Conservation (phyloP, 1,139 yeast species). For the Pichia sp. region DNA sequence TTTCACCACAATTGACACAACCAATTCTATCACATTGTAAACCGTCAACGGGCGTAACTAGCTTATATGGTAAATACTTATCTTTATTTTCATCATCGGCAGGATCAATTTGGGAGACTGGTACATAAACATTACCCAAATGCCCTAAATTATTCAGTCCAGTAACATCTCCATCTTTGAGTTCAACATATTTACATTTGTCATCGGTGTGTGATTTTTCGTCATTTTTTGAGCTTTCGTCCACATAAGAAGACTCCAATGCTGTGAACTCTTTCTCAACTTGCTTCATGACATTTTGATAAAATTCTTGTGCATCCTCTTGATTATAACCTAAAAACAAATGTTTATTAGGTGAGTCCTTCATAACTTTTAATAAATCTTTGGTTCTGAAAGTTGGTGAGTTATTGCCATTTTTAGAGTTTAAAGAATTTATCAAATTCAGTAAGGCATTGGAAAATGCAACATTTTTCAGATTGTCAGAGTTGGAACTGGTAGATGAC, state of each 20-base stretch:
- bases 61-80: constrained; percentile 43
- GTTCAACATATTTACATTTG: constrained; percentile 18
- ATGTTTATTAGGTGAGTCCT: constrained; percentile 71
- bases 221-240: background rate
- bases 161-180: constrained; percentile 21
- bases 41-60: constrained; percentile 88
- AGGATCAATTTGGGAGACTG: constrained; percentile 69
- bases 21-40: constrained; percentile 81
- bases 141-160: constrained; percentile 48
- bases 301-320: constrained; percentile 93
- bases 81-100: constrained; percentile 34
- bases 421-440: constrained; percentile 43
- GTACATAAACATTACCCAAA: constrained; percentile 58
- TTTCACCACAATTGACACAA: constrained; percentile 83
- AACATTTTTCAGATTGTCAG: constrained; percentile 14
- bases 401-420: constrained; percentile 46
- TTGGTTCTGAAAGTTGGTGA: constrained; percentile 59
- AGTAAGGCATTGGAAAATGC: constrained; percentile 48
- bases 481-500: background rate
- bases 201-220: background rate
- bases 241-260: constrained; percentile 4
- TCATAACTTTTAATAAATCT: constrained; percentile 58
- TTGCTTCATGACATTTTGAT: constrained; percentile 67
- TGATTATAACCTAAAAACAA: constrained; percentile 79
- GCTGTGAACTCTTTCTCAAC: constrained; percentile 53